Evolutionary conservation across 176 grass and related monocot species (phyloP).

Genomic region (Eleusine indica): DNA sequence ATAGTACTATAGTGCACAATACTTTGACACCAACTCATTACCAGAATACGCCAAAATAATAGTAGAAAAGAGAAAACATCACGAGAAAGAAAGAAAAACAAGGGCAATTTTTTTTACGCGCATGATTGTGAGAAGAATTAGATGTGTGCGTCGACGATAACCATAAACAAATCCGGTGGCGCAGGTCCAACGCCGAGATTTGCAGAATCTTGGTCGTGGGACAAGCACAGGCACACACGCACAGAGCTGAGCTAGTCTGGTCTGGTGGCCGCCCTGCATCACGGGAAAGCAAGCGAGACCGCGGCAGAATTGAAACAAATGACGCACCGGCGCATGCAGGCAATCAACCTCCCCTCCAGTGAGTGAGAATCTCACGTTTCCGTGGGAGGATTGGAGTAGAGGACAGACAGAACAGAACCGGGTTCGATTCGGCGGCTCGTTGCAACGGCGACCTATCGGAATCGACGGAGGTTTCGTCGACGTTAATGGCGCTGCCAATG

Average conservation of each 20-base stretch:
- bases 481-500: not conserved
- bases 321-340: conserved; percentile 6
- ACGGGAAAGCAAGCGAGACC: conserved; percentile 34
- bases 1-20: too few species aligned
- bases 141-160: conserved; percentile 14
- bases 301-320: not conserved
- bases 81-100: conserved; percentile 14
- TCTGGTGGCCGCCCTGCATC: not conserved
- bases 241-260: too few species aligned
- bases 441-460: not conserved
- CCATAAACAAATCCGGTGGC: conserved; percentile 41
- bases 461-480: not conserved
- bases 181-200: conserved; percentile 29
- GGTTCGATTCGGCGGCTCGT: not conserved
- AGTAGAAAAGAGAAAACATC: not conserved
- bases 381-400: not conserved
- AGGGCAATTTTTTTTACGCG: not conserved
- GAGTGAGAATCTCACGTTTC: not conserved
- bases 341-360: too few species aligned
- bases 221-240: not conserved
- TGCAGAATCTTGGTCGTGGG: conserved; percentile 30
- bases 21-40: conserved; percentile 7
- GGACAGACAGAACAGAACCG: not conserved
- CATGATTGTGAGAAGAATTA: too few species aligned
- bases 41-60: not conserved